phyloP scores from a whole-genome alignment of 108 stramenopile genomes.

The Cyclotella choctawhatcheeana region DNA sequence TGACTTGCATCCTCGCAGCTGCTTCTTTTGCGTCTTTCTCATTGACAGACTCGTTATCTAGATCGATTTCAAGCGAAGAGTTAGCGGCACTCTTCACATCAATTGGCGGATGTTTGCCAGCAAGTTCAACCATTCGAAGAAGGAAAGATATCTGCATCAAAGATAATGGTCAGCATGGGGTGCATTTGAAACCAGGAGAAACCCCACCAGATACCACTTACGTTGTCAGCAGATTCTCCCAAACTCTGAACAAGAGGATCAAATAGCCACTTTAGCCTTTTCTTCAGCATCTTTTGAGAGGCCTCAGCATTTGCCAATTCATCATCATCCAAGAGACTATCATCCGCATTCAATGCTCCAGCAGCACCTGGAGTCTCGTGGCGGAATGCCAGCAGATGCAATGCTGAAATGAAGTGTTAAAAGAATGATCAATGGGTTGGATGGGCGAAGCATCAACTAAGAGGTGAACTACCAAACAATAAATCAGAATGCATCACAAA shows the following conservation, averaged over 20 bases:
- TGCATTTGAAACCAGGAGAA: no score
- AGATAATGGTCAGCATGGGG: no score
- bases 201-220: conserved; percentile 21
- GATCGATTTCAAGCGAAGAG: conserved; percentile 22
- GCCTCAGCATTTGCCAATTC: conserved; percentile 38
- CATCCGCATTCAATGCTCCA: conserved; percentile 41
- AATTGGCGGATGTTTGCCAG: conserved; percentile 56
- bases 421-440: no score
- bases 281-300: conserved; percentile 59
- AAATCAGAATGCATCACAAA: no score
- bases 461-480: no score
- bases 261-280: conserved; percentile 84
- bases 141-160: conserved; percentile 74
- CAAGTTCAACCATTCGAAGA: conserved; percentile 75
- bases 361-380: conserved; percentile 68
- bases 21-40: conserved; percentile 18
- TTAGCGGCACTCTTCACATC: conserved; percentile 40
- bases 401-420: no score
- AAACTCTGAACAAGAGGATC: conserved; percentile 86
- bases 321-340: conserved; percentile 46
- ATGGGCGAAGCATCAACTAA: no score
- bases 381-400: conserved; percentile 80
- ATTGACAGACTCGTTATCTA: conserved; percentile 25
- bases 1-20: conserved; percentile 59
- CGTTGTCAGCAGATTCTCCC: conserved; percentile 84